Conservation (phyloP, 1,284 basidiomycete species). For the Quambalaria eucalypti region DNA sequence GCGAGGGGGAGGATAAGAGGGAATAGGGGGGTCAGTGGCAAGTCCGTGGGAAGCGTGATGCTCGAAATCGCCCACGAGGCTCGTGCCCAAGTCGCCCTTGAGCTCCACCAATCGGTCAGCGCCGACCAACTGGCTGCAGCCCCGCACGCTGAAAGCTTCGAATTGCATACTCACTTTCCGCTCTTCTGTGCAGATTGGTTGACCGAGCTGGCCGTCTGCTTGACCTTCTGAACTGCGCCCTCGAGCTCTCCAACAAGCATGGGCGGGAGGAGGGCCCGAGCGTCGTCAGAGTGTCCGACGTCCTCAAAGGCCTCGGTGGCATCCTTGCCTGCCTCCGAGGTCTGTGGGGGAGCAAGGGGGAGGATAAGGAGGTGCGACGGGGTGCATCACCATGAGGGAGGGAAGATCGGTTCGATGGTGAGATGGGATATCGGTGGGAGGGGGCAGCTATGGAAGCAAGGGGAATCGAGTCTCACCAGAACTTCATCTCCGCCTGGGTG, state of each 20-base stretch:
- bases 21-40: background rate
- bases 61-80: background rate
- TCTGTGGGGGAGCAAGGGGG: background rate
- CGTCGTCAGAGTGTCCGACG: slow-evolving; percentile 97
- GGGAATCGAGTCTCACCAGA: background rate
- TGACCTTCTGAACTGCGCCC: slow-evolving; percentile 11
- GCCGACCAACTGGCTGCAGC: no score
- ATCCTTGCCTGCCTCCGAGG: slow-evolving; percentile 74
- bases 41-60: background rate
- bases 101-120: no score
- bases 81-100: background rate
- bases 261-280: slow-evolving; percentile 70
- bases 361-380: no score
- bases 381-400: no score
- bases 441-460: background rate
- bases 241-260: slow-evolving; percentile 54
- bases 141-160: no score
- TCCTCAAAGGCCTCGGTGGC: slow-evolving; percentile 98
- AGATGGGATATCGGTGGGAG: no score
- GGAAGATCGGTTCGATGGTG: no score
- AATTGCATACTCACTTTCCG: slow-evolving; percentile 37
- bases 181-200: slow-evolving; percentile 25
- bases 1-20: slow-evolving; percentile 1
- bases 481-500: slow-evolving; percentile 42
- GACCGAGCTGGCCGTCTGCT: slow-evolving; percentile 13